Conservation (phyloP, 768 basidiomycete genomes). For the Agrocybe praecox region DNA sequence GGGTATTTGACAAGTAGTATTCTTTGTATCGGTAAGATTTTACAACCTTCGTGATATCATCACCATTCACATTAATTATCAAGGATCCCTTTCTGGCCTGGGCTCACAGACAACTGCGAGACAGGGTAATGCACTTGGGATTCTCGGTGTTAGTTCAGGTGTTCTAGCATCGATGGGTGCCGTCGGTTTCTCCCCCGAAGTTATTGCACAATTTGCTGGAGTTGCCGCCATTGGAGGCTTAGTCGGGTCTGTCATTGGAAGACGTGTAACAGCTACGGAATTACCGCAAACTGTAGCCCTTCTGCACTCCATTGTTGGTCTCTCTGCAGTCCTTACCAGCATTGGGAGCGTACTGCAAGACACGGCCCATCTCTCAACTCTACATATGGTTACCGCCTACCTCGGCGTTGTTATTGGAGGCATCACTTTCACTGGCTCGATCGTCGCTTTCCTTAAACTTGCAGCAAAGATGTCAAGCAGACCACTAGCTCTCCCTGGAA, state of each 20-base stretch:
- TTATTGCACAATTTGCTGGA: conserved; percentile 77
- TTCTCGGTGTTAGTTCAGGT: conserved; percentile 82
- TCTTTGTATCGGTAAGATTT: conserved; percentile 72
- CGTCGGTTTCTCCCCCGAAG: conserved; percentile 77
- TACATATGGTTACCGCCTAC: conserved; percentile 86
- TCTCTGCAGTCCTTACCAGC: conserved; percentile 87
- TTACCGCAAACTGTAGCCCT: conserved; percentile 81
- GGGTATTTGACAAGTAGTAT: conserved; percentile 85
- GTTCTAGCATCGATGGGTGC: conserved; percentile 81
- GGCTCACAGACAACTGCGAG: conserved; percentile 81
- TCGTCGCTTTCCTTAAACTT: conserved; percentile 88
- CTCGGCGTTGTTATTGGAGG: conserved; percentile 87
- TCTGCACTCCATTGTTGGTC: conserved; percentile 86
- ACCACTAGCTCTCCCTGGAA: conserved; percentile 72
- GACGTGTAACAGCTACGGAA: conserved; percentile 86
- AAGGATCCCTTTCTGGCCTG: conserved; percentile 80
- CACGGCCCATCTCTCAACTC: conserved; percentile 62
- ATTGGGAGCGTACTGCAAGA: conserved; percentile 81
- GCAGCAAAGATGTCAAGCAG: conserved; percentile 81
- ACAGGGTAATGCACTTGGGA: conserved; percentile 87
- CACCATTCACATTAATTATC: neutral
- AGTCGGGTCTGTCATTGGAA: conserved; percentile 72
- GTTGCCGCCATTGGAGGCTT: conserved; percentile 76
- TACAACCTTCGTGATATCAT: neutral
- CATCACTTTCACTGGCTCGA: conserved; percentile 87